Evolutionary conservation across 2,329 filamentous ascomycete genomes (phyloP).

Genomic region (Achaetomium macrosporum): DNA sequence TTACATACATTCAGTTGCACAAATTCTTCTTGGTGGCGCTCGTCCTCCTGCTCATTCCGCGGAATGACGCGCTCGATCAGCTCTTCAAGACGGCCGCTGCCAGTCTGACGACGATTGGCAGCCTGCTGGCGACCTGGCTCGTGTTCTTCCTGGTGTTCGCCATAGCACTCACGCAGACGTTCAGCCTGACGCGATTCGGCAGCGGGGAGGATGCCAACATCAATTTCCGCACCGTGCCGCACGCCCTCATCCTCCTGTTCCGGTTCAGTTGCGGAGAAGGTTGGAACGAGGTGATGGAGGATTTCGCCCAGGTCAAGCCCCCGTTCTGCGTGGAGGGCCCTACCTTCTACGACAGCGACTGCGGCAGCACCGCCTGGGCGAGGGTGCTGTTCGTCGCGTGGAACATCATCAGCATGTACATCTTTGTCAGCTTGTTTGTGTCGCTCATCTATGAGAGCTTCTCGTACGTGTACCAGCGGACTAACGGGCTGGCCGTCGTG

Average conservation of each 20-base stretch:
- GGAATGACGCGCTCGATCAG: constrained; percentile 95
- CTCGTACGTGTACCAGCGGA: constrained; percentile 97
- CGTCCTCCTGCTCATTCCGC: constrained; percentile 82
- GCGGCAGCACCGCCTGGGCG: constrained; percentile 85
- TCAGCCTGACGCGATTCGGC: constrained; percentile 88
- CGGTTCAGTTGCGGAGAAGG: constrained; percentile 90
- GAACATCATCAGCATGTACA: constrained; percentile 99
- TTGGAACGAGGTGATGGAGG: constrained; percentile 97
- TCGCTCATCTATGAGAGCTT: constrained; percentile 99
- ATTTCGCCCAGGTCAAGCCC: constrained; percentile 73
- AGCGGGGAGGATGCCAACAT: constrained; percentile 65
- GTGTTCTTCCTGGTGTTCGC: constrained; percentile 95
- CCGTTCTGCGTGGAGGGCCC: constrained; percentile 70
- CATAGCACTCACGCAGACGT: constrained; percentile 92
- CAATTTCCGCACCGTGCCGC: constrained; percentile 91
- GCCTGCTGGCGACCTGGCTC: constrained; percentile 92
- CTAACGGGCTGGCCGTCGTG: constrained; percentile 83
- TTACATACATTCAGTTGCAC: constrained; percentile 71
- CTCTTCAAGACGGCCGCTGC: constrained; percentile 98
- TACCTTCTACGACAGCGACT: constrained; percentile 82
- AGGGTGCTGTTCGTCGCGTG: constrained; percentile 85
- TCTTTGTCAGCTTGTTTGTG: constrained; percentile 96
- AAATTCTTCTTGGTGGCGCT: constrained; percentile 92
- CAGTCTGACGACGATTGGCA: constrained; percentile 83
- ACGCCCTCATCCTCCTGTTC: constrained; percentile 88